Conservation (phyloP, 169 alveolate genomes). For the Plasmodium yoelii region DNA sequence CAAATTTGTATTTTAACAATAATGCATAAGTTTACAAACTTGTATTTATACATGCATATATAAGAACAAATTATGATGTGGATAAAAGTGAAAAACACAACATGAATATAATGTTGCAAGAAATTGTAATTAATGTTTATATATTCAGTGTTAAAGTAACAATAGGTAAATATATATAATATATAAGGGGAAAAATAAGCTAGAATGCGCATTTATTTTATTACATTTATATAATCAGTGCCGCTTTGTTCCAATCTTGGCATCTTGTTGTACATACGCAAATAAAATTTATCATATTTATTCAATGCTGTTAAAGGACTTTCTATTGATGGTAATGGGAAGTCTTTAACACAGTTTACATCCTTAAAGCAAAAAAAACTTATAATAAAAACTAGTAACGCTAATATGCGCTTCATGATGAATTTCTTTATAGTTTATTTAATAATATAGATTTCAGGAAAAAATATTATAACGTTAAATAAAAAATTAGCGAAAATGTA, state of each 20-base stretch:
- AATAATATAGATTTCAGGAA: too few relatives aligned
- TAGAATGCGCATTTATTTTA: neutral
- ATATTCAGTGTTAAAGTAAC: neutral
- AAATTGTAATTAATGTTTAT: neutral
- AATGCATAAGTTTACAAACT: neutral
- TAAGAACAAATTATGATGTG: neutral
- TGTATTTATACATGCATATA: neutral
- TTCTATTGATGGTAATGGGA: neutral
- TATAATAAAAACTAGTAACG: constrained; percentile 5
- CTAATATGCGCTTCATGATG: constrained; percentile 42
- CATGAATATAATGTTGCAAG: neutral
- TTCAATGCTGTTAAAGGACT: constrained; percentile 49
- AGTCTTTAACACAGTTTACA: constrained; percentile 20
- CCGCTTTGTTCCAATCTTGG: constrained; percentile 38
- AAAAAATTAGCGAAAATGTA: too few relatives aligned
- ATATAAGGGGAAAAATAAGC: neutral
- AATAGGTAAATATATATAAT: neutral
- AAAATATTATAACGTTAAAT: too few relatives aligned
- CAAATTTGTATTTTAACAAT: too few relatives aligned
- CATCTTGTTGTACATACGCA: constrained; percentile 33
- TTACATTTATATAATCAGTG: constrained; percentile 41
- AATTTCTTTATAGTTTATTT: neutral
- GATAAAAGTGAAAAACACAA: neutral
- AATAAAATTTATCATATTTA: constrained; percentile 47
- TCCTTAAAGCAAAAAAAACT: constrained; percentile 11